phyloP scores from a whole-genome alignment of 257 asterid species.

The Forsythia suspensa region DNA sequence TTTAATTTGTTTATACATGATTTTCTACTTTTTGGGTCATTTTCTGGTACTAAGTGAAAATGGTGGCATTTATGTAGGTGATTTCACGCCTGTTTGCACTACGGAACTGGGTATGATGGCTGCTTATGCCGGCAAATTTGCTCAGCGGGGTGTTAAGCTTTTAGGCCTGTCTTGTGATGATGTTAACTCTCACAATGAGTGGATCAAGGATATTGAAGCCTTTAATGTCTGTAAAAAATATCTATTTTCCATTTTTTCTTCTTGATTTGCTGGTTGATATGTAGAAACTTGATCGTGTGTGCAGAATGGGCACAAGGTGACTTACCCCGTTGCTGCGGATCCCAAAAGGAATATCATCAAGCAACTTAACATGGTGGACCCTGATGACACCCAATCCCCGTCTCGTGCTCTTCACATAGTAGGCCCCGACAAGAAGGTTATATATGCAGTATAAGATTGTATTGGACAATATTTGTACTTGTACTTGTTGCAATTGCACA shows the following conservation, averaged over 20 bases:
- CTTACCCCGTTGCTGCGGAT: constrained; percentile 76
- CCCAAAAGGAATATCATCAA: constrained; percentile 52
- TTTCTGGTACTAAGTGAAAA: neutral
- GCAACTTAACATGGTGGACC: constrained; percentile 92
- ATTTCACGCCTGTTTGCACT: constrained; percentile 93
- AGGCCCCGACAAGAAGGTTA: constrained; percentile 77
- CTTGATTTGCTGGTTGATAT: neutral
- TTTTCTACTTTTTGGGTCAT: neutral
- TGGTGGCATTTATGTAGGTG: constrained; percentile 33
- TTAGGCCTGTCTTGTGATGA: constrained; percentile 79
- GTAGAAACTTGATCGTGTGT: neutral
- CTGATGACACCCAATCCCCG: constrained; percentile 68
- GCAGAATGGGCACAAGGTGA: constrained; percentile 57
- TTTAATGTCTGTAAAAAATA: constrained; percentile 28
- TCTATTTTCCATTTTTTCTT: neutral
- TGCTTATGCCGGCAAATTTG: constrained; percentile 64
- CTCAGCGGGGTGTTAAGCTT: constrained; percentile 69
- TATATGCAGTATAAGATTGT: too few species aligned
- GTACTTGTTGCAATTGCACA: too few species aligned
- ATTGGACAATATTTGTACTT: neutral
- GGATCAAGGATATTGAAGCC: constrained; percentile 90
- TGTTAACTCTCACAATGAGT: constrained; percentile 58
- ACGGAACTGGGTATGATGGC: constrained; percentile 92
- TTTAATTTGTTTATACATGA: neutral
- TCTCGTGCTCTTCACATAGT: constrained; percentile 83